A percentile compares a stretch with the other conserved stretches of the same genome.
phyloP scores from a whole-genome alignment of 208 protist species.

The Leishmania gerbilli region DNA sequence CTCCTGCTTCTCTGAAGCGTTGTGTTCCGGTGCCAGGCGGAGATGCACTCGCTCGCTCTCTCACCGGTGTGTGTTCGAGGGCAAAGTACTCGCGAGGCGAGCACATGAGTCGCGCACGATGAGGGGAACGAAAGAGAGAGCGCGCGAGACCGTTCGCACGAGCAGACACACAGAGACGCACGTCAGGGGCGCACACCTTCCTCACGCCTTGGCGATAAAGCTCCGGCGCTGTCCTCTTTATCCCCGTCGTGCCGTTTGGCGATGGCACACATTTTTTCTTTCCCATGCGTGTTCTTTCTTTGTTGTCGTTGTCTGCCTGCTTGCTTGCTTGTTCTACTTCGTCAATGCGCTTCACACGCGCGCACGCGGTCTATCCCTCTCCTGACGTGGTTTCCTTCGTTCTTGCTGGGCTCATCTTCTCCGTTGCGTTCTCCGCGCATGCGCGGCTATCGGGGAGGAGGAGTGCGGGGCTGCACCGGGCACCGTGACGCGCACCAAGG shows the following conservation, averaged over 20 bases:
- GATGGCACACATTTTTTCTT: no score
- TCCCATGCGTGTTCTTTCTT: no score
- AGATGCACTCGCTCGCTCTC: not conserved
- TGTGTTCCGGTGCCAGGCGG: not conserved
- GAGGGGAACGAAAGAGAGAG: not conserved
- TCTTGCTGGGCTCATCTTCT: no score
- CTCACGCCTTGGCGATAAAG: not conserved
- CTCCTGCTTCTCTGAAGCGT: not conserved
- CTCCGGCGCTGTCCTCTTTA: not conserved
- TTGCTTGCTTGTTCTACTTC: no score
- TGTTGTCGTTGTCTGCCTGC: no score
- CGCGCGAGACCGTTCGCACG: not conserved
- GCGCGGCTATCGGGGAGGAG: no score
- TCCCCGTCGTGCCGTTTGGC: no score
- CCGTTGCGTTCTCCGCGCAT: no score
- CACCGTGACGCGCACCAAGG: not conserved
- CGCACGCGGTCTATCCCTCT: no score
- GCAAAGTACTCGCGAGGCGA: not conserved
- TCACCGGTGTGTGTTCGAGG: not conserved
- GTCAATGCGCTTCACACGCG: no score
- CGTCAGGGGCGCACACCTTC: not conserved
- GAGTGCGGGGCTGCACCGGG: no score
- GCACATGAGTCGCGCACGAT: not conserved
- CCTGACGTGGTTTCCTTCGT: not conserved
- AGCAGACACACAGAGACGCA: not conserved